These are phyloP conservation scores for Euclidium syriacum DNA, from an alignment of 345 rosid species.

Conservation along the genomic window DNA sequence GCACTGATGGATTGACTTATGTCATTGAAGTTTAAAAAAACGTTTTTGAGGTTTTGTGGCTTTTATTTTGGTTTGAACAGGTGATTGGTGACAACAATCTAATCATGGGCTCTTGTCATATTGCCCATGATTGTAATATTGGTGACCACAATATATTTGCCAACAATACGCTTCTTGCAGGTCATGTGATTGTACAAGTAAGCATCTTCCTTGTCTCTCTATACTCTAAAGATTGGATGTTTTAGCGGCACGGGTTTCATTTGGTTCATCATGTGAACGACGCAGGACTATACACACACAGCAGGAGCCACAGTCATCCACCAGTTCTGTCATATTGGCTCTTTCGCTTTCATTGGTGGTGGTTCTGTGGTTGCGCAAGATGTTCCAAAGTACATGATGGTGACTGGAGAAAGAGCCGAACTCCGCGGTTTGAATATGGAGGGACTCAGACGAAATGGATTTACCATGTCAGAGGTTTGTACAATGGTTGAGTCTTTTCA, in stretches of 20 bases:
- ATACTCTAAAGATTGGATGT: background rate
- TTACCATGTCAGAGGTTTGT: constrained; percentile 56
- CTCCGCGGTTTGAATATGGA: constrained; percentile 88
- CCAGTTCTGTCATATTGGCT: constrained; percentile 83
- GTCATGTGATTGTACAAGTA: constrained; percentile 88
- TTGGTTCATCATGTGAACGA: constrained; percentile 26
- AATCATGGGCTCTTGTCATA: constrained; percentile 95
- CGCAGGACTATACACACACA: constrained; percentile 74
- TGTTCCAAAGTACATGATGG: constrained; percentile 88
- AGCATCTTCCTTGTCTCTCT: constrained; percentile 17
- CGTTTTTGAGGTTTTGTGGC: background rate
- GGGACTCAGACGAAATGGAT: constrained; percentile 81
- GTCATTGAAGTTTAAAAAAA: background rate
- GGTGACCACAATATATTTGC: constrained; percentile 87
- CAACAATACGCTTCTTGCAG: constrained; percentile 83
- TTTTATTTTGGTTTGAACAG: constrained; percentile 37
- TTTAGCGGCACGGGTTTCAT: constrained; percentile 7
- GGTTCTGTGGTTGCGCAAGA: constrained; percentile 96
- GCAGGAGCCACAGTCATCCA: constrained; percentile 83
- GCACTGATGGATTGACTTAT: constrained; percentile 1
- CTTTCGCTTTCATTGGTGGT: constrained; percentile 82
- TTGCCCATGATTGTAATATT: constrained; percentile 93
- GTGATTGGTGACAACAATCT: constrained; percentile 85
- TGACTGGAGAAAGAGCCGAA: constrained; percentile 84
- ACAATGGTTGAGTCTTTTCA: constrained; percentile 1